Percentiles rank a stretch among this genome's conserved stretches.
These are phyloP conservation scores for Phyllosticta paracitricarpa DNA, from an alignment of 2,329 filamentous ascomycete genomes.

Conservation along the genomic window DNA sequence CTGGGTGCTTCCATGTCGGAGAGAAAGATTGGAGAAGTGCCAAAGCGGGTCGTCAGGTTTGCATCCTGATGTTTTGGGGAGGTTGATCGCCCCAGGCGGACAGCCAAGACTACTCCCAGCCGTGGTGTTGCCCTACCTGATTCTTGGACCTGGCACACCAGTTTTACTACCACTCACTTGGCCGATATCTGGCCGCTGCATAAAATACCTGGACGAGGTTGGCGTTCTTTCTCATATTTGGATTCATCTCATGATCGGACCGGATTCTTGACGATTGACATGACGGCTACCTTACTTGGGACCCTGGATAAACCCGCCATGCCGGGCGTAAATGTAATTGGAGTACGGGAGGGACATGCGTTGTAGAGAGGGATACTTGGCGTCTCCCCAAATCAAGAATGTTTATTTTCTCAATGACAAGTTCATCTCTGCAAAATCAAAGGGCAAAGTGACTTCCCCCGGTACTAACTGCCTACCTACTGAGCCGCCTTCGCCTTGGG, in stretches of 20 bases:
- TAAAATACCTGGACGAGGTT: not conserved
- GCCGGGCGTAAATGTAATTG: not conserved
- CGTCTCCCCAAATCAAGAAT: no score
- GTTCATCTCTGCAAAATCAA: no score
- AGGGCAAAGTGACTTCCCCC: no score
- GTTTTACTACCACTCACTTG: not conserved
- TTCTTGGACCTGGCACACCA: not conserved
- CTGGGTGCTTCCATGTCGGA: constrained; percentile 10
- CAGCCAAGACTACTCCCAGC: not conserved
- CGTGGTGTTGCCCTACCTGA: not conserved
- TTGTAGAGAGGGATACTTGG: not conserved
- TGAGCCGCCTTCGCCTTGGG: constrained; percentile 25
- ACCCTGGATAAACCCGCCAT: not conserved
- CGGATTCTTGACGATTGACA: not conserved
- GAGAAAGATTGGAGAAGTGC: not conserved
- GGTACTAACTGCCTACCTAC: not conserved
- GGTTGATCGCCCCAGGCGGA: not conserved
- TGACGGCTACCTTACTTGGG: not conserved
- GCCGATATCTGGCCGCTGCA: not conserved
- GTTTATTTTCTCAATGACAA: no score
- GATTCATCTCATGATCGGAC: not conserved
- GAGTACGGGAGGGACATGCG: not conserved
- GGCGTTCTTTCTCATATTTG: not conserved
- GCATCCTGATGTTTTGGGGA: not conserved
- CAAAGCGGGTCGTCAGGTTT: constrained; percentile 6